Conservation (phyloP, 179 eudicot species). For the Heliamphora pulchella region DNA sequence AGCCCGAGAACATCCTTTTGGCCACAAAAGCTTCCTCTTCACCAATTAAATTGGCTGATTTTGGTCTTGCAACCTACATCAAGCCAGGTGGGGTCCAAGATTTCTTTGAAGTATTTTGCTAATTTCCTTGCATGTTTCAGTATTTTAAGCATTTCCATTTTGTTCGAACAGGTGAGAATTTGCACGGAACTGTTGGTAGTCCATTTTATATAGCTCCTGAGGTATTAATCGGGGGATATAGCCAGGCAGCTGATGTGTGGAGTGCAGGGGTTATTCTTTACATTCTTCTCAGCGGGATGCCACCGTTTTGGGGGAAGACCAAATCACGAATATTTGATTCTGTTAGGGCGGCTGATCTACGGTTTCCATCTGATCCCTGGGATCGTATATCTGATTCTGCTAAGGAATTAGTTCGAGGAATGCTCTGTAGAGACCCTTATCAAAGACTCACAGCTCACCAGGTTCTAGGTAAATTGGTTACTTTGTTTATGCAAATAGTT, state of each 20-base stretch:
- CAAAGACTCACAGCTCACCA: slow-evolving; percentile 50
- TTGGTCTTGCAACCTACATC: slow-evolving; percentile 68
- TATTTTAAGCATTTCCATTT: slow-evolving; percentile 20
- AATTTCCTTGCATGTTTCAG: background rate
- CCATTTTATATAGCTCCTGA: slow-evolving; percentile 77
- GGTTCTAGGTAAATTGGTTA: slow-evolving; percentile 38
- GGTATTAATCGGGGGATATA: slow-evolving; percentile 62
- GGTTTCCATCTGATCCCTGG: slow-evolving; percentile 55
- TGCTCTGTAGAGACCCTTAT: slow-evolving; percentile 53
- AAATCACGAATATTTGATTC: slow-evolving; percentile 61
- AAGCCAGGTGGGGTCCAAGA: slow-evolving; percentile 38
- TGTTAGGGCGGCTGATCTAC: slow-evolving; percentile 61
- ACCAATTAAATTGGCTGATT: slow-evolving; percentile 62
- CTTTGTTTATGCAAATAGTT: background rate
- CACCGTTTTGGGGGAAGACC: slow-evolving; percentile 78
- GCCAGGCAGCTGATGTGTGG: slow-evolving; percentile 68
- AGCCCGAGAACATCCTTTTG: slow-evolving; percentile 62
- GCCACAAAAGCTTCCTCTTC: slow-evolving; percentile 49
- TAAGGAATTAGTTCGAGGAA: slow-evolving; percentile 44
- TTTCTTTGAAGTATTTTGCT: background rate
- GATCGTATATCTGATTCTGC: slow-evolving; percentile 47
- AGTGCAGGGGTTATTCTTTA: slow-evolving; percentile 77
- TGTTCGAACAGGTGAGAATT: slow-evolving; percentile 42
- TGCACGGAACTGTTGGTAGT: slow-evolving; percentile 67
- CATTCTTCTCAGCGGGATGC: slow-evolving; percentile 66